Evolutionary conservation across 495 filamentous ascomycete species (phyloP).

Genomic region (Penicillium psychrofluorescens): DNA sequence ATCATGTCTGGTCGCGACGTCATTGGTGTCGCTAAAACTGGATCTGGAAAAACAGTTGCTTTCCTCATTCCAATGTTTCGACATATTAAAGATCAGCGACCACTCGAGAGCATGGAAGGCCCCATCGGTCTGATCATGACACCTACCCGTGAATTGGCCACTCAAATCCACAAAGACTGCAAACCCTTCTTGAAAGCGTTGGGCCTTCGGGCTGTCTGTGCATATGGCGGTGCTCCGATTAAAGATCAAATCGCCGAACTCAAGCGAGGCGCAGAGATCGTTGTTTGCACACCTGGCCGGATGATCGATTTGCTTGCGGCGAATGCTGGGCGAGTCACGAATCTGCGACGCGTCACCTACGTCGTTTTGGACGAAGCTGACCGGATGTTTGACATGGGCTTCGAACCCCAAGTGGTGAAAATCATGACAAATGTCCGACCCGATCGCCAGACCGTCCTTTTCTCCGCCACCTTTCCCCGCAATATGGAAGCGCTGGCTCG

Average conservation of each 20-base stretch:
- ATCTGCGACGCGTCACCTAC: slow-evolving; percentile 81
- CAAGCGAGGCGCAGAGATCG: slow-evolving; percentile 90
- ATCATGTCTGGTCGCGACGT: slow-evolving; percentile 97
- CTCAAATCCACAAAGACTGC: slow-evolving; percentile 90
- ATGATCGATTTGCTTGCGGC: slow-evolving; percentile 93
- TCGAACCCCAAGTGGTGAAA: slow-evolving; percentile 97
- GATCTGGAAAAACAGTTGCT: slow-evolving; percentile 97
- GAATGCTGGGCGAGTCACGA: slow-evolving; percentile 88
- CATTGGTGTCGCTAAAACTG: slow-evolving; percentile 95
- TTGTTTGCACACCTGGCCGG: slow-evolving; percentile 93
- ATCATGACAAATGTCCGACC: slow-evolving; percentile 87
- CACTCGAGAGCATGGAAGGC: slow-evolving; percentile 77
- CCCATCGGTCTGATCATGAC: slow-evolving; percentile 86
- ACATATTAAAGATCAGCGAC: slow-evolving; percentile 90
- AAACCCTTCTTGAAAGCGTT: slow-evolving; percentile 88
- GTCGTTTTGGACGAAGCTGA: slow-evolving; percentile 96
- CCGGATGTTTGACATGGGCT: slow-evolving; percentile 99
- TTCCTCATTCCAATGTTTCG: slow-evolving; percentile 95
- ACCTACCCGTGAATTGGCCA: slow-evolving; percentile 89
- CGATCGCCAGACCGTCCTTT: slow-evolving; percentile 86
- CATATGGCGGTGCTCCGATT: slow-evolving; percentile 92
- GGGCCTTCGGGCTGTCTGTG: slow-evolving; percentile 86
- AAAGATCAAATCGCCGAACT: slow-evolving; percentile 96
- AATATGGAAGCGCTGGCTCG: slow-evolving; percentile 88
- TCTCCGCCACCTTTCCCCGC: slow-evolving; percentile 94